These are phyloP conservation scores for Pichia rugopelliculosa DNA, from an alignment of 805 yeast species.

Conservation along the genomic window DNA sequence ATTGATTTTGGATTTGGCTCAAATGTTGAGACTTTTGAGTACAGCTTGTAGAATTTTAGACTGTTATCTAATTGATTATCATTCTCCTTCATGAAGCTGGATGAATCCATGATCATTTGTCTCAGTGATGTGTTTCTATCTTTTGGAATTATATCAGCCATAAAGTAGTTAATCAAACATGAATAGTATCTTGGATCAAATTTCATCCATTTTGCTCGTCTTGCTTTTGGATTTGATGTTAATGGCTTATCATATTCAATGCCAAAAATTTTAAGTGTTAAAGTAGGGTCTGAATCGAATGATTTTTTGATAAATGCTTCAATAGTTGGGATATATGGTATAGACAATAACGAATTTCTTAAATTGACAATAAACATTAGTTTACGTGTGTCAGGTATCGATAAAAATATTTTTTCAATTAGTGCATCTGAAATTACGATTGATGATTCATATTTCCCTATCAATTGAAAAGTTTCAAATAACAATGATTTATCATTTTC, in stretches of 20 bases:
- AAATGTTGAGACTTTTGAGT: neutral
- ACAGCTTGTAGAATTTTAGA: neutral
- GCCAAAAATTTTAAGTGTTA: neutral
- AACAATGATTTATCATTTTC: neutral
- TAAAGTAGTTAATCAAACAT: neutral
- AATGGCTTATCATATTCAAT: neutral
- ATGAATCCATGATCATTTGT: constrained; percentile 3
- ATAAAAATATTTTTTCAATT: neutral
- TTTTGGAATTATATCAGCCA: constrained; percentile 3
- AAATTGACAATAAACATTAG: neutral
- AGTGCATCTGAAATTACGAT: neutral
- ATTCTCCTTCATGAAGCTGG: neutral
- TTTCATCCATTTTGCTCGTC: constrained; percentile 4
- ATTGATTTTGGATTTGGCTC: neutral
- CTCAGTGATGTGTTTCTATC: neutral
- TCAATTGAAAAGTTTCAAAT: neutral
- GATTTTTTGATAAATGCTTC: neutral
- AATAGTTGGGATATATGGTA: constrained; percentile 3
- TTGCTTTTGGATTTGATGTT: neutral
- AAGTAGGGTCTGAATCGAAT: neutral
- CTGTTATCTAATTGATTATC: neutral
- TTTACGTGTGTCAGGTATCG: neutral
- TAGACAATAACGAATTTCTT: neutral
- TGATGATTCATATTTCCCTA: constrained; percentile 1
- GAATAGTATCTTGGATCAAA: constrained; percentile 7